Conservation (phyloP, 2,329 filamentous ascomycete species). For the Epichloe festucae region DNA sequence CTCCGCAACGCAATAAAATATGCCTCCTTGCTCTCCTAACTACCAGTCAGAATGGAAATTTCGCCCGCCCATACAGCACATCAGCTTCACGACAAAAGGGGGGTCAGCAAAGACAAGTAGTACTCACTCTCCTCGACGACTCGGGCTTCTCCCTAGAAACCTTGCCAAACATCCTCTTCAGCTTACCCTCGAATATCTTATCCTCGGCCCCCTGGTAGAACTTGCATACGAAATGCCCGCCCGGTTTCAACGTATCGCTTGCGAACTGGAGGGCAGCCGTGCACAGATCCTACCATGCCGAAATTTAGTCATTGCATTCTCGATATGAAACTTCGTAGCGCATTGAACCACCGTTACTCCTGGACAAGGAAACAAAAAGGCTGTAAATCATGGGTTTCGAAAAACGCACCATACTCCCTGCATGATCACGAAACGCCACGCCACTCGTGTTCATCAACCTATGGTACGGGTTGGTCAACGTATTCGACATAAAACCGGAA, state of each 20-base stretch:
- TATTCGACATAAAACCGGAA: conserved; percentile 67
- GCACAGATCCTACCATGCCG: conserved; percentile 62
- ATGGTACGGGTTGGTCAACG: conserved; percentile 85
- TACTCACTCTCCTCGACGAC: conserved; percentile 68
- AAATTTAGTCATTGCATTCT: too few species aligned
- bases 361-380: too few species aligned
- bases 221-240: conserved; percentile 92
- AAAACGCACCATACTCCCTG: conserved; percentile 73
- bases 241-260: conserved; percentile 66
- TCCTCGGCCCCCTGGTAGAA: conserved; percentile 91
- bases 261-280: conserved; percentile 72
- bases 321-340: too few species aligned
- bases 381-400: too few species aligned
- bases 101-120: background rate
- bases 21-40: conserved; percentile 49
- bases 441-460: conserved; percentile 99
- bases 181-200: conserved; percentile 58
- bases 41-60: background rate
- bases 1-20: conserved; percentile 73
- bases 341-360: too few species aligned
- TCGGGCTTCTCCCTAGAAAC: conserved; percentile 91
- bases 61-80: background rate
- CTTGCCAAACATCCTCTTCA: conserved; percentile 65
- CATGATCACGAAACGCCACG: conserved; percentile 73
- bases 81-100: background rate